A percentile compares a stretch with the other conserved stretches of the same genome.
phyloP scores from a whole-genome alignment of 768 basidiomycete genomes.

The Austroboletus festivus region DNA sequence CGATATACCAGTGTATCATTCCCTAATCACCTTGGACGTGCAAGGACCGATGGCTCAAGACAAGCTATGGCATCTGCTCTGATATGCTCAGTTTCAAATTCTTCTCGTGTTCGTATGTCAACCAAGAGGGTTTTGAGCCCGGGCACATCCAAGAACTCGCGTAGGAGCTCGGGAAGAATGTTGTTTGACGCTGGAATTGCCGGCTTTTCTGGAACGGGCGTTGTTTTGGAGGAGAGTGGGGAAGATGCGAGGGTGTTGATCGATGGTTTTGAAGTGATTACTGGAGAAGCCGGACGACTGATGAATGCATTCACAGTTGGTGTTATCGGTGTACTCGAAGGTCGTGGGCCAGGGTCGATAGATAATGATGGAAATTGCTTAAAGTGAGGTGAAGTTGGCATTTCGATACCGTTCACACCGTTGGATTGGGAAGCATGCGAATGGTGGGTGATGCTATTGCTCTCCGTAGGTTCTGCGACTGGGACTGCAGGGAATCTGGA shows the following conservation, averaged over 20 bases:
- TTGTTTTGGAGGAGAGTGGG: constrained; percentile 30
- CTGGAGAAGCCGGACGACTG: constrained; percentile 64
- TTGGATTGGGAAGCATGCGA: constrained; percentile 28
- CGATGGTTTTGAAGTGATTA: constrained; percentile 43
- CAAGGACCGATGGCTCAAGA: constrained; percentile 77
- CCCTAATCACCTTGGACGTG: constrained; percentile 57
- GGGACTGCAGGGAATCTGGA: constrained; percentile 51
- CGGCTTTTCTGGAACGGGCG: constrained; percentile 33
- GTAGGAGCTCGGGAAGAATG: constrained; percentile 56
- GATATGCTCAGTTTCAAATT: constrained; percentile 75
- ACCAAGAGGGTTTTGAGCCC: constrained; percentile 67
- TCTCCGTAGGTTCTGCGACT: constrained; percentile 38
- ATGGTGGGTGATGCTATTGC: constrained; percentile 14
- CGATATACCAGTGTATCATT: constrained; percentile 1
- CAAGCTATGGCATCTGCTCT: constrained; percentile 68
- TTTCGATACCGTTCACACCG: constrained; percentile 31
- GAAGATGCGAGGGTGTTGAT: constrained; percentile 35
- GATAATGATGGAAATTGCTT: constrained; percentile 41
- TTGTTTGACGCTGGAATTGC: constrained; percentile 59
- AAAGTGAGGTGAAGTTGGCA: constrained; percentile 28
- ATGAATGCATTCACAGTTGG: constrained; percentile 52
- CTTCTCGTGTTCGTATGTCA: constrained; percentile 77
- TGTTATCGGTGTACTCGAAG: constrained; percentile 70
- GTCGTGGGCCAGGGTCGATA: constrained; percentile 50
- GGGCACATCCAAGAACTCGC: constrained; percentile 50